Evolutionary conservation across 2,329 filamentous ascomycete species (phyloP).

Genomic region (Fusarium sambucinum): DNA sequence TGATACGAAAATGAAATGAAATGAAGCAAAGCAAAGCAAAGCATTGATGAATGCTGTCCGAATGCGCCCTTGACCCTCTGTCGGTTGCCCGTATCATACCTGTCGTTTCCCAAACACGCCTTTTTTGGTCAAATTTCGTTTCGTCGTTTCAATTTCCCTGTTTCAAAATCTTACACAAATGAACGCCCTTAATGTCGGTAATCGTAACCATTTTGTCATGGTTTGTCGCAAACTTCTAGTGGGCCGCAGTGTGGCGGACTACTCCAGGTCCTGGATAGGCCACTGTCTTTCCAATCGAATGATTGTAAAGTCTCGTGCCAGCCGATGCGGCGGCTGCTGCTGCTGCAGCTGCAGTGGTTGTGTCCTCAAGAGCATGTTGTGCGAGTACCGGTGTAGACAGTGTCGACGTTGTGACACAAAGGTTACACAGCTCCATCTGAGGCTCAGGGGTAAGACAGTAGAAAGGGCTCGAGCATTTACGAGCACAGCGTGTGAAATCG

Average conservation of each 20-base stretch:
- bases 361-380: constrained; percentile 38
- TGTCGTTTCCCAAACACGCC: constrained; percentile 24
- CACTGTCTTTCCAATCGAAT: constrained; percentile 35
- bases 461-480: constrained; percentile 49
- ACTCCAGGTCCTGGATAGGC: constrained; percentile 33
- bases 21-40: constrained; percentile 28
- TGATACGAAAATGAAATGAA: constrained; percentile 13
- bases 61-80: constrained; percentile 30
- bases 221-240: constrained; percentile 17
- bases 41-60: constrained; percentile 40
- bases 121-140: constrained; percentile 25
- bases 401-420: constrained; percentile 40
- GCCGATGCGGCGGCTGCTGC: constrained; percentile 25
- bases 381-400: constrained; percentile 47
- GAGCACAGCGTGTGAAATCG: constrained; percentile 48
- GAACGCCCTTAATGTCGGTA: constrained; percentile 21
- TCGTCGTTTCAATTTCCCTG: constrained; percentile 37
- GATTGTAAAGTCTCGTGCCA: constrained; percentile 33
- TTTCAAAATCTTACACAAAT: constrained; percentile 26
- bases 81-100: constrained; percentile 22
- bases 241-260: constrained; percentile 26
- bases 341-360: constrained; percentile 22
- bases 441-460: constrained; percentile 48
- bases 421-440: constrained; percentile 46
- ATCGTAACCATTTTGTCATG: not conserved